Conservation (phyloP, 495 filamentous ascomycete genomes). For the Polyplosphaeria fusca region DNA sequence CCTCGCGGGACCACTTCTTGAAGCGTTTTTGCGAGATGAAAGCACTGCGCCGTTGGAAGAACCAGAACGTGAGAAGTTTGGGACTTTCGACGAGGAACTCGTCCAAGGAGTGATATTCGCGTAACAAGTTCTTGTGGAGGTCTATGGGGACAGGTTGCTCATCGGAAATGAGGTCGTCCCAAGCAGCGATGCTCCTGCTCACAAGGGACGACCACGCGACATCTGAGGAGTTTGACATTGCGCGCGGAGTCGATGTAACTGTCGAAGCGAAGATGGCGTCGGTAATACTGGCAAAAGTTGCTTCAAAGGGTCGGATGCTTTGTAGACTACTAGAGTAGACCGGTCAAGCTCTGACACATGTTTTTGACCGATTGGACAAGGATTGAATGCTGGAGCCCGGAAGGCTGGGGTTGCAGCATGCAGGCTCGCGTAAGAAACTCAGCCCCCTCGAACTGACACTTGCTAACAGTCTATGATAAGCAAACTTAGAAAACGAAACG, state of each 20-base stretch:
- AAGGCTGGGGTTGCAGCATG: no score
- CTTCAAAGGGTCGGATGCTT: neutral
- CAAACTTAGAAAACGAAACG: no score
- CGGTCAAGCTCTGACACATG: conserved; percentile 11
- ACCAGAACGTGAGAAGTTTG: conserved; percentile 16
- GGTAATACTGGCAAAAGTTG: neutral
- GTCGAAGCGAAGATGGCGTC: conserved; percentile 4
- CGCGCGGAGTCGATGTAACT: conserved; percentile 5
- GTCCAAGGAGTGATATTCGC: conserved; percentile 18
- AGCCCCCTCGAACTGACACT: no score
- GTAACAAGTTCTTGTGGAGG: conserved; percentile 2
- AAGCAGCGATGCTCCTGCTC: conserved; percentile 18
- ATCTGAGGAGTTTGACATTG: conserved; percentile 10
- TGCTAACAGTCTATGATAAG: no score
- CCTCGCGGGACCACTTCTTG: conserved; percentile 19
- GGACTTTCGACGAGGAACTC: conserved; percentile 9
- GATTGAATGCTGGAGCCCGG: no score
- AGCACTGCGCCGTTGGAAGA: conserved; percentile 23
- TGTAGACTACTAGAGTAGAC: conserved; percentile 16
- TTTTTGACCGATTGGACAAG: conserved; percentile 5
- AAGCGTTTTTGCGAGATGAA: conserved; percentile 26
- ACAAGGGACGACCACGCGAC: conserved; percentile 19
- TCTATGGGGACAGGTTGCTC: conserved; percentile 2
- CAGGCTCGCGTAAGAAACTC: no score
- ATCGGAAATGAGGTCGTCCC: conserved; percentile 9